Evolutionary conservation across 2,329 filamentous ascomycete genomes (phyloP).

Genomic region (Aspergillus phoenicis): DNA sequence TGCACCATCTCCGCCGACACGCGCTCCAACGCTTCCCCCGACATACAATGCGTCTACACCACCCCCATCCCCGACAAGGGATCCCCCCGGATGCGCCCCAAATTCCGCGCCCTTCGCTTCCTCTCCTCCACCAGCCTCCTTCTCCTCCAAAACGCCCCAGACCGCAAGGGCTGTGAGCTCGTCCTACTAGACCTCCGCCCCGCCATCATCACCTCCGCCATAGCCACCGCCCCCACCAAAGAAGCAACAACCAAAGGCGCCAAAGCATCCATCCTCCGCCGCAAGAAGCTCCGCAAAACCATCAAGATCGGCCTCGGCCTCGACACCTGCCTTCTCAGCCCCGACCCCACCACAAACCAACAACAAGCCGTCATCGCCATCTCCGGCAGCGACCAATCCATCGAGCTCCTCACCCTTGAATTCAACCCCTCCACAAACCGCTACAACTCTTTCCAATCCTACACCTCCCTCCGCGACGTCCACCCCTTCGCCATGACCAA

Average conservation of each 20-base stretch:
- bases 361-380: conserved; percentile 82
- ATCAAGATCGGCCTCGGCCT: conserved; percentile 77
- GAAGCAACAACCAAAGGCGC: background rate
- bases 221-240: background rate
- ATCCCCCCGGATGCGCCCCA: conserved; percentile 43
- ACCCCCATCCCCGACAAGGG: conserved; percentile 42
- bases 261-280: conserved; percentile 49
- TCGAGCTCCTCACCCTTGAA: conserved; percentile 76
- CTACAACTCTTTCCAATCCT: conserved; percentile 52
- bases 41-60: conserved; percentile 42
- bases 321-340: conserved; percentile 68
- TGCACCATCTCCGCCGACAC: conserved; percentile 60
- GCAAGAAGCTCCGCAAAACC: conserved; percentile 64
- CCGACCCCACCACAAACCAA: conserved; percentile 61
- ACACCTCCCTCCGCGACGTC: conserved; percentile 57
- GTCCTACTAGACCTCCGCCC: conserved; percentile 46
- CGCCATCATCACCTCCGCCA: conserved; percentile 13
- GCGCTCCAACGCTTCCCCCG: conserved; percentile 43
- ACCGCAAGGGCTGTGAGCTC: conserved; percentile 58
- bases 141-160: conserved; percentile 59
- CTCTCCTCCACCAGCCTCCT: conserved; percentile 57
- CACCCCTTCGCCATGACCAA: conserved; percentile 63
- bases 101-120: conserved; percentile 60
- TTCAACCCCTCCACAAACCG: conserved; percentile 50
- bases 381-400: conserved; percentile 75